phyloP scores from a whole-genome alignment of 495 filamentous ascomycete genomes.

The Xylaria grammica region DNA sequence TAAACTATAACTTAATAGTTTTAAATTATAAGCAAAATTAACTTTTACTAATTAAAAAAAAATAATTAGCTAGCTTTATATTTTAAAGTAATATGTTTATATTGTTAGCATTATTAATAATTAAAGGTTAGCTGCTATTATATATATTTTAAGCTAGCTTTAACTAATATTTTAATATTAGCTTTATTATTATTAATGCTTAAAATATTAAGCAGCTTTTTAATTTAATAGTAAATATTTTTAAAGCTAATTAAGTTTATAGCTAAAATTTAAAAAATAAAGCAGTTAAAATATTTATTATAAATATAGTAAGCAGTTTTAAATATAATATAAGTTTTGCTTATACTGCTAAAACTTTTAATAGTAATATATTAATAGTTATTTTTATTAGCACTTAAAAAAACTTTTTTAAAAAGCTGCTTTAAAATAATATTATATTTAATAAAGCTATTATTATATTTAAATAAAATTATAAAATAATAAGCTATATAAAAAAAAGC shows the following conservation, averaged over 20 bases:
- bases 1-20: slow-evolving; percentile 33
- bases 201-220: slow-evolving; percentile 33
- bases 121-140: slow-evolving; percentile 49
- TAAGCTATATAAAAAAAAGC: neutral
- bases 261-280: slow-evolving; percentile 54
- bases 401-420: slow-evolving; percentile 39
- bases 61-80: slow-evolving; percentile 33
- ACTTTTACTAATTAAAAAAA: slow-evolving; percentile 41
- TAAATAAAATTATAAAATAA: slow-evolving; percentile 29
- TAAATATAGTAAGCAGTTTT: slow-evolving; percentile 50
- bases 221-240: slow-evolving; percentile 49
- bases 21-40: slow-evolving; percentile 48
- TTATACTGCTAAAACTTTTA: slow-evolving; percentile 55
- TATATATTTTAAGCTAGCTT: slow-evolving; percentile 39
- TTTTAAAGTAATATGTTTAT: slow-evolving; percentile 36
- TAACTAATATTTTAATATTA: slow-evolving; percentile 43
- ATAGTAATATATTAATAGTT: slow-evolving; percentile 47
- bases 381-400: slow-evolving; percentile 20
- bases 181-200: slow-evolving; percentile 39
- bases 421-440: too few species aligned
- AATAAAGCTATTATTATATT: slow-evolving; percentile 47
- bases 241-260: slow-evolving; percentile 42
- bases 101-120: slow-evolving; percentile 60
- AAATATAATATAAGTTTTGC: slow-evolving; percentile 63
- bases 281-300: slow-evolving; percentile 37